A percentile compares a stretch with the other conserved stretches of the same genome.
These are phyloP conservation scores for Sedum album DNA, from an alignment of 164 flowering plant genomes.

Conservation along the genomic window DNA sequence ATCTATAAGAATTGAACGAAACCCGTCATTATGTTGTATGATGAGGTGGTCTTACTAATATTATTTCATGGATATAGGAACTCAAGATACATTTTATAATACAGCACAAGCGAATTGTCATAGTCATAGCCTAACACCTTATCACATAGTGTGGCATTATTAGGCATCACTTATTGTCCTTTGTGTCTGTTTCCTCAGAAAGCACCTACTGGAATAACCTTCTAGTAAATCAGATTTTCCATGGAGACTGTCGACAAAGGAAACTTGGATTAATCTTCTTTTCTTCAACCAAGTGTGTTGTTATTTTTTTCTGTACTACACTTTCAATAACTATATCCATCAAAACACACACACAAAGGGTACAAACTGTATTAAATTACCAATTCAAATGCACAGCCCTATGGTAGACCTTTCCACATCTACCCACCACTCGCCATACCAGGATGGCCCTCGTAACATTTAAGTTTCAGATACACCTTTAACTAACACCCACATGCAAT, in stretches of 20 bases:
- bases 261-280: constrained; percentile 34
- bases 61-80: background rate
- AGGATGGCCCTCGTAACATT: background rate
- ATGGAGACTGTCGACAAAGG: background rate
- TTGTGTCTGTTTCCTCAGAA: background rate
- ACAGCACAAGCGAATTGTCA: too few relatives aligned
- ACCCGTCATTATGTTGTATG: too few relatives aligned
- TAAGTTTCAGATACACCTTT: background rate
- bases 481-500: background rate
- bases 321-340: background rate
- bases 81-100: background rate
- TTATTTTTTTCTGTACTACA: constrained; percentile 9
- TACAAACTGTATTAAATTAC: background rate
- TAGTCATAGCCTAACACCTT: background rate
- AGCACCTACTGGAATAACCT: background rate
- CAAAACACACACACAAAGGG: background rate
- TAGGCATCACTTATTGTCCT: background rate
- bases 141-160: too few relatives aligned
- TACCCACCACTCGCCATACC: background rate
- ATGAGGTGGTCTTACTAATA: background rate
- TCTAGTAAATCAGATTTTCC: background rate
- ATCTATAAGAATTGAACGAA: too few relatives aligned
- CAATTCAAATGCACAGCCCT: background rate
- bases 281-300: constrained; percentile 12
- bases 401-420: background rate